These are phyloP conservation scores for Cladophialophora yegresii DNA, from an alignment of 2,329 filamentous ascomycete species.

Conservation along the genomic window DNA sequence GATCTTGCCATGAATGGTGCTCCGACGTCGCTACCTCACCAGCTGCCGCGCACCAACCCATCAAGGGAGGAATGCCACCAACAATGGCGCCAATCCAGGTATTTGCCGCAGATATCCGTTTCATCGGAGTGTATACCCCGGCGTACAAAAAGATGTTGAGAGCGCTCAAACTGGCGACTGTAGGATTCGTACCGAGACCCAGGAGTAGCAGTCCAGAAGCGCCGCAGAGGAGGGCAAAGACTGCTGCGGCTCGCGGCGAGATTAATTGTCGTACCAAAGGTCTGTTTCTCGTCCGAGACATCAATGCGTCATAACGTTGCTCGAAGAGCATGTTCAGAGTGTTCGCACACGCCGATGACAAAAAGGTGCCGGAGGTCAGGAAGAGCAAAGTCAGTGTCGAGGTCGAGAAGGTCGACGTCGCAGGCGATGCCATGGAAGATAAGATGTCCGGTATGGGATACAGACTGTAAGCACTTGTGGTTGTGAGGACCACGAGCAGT, in stretches of 20 bases:
- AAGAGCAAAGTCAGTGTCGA: conserved; percentile 90
- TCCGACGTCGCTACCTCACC: conserved; percentile 75
- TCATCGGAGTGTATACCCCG: conserved; percentile 88
- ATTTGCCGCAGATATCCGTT: conserved; percentile 81
- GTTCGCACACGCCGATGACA: conserved; percentile 90
- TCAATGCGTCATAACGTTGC: conserved; percentile 82
- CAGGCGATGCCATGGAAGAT: conserved; percentile 67
- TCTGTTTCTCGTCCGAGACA: conserved; percentile 88
- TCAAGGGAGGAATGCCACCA: conserved; percentile 88
- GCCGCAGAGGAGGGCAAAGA: conserved; percentile 78
- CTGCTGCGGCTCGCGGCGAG: conserved; percentile 66
- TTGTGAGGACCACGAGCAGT: conserved; percentile 84
- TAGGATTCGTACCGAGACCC: conserved; percentile 91
- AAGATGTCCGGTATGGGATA: conserved; percentile 91
- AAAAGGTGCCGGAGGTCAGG: conserved; percentile 82
- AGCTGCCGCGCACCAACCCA: conserved; percentile 96
- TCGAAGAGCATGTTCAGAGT: conserved; percentile 98
- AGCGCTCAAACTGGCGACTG: conserved; percentile 80
- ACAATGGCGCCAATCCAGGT: conserved; percentile 95
- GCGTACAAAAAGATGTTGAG: conserved; percentile 89
- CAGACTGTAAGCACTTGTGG: conserved; percentile 86
- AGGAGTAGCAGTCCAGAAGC: conserved; percentile 69
- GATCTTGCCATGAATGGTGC: conserved; percentile 73
- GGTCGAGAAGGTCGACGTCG: conserved; percentile 72
- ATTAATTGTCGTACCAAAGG: conserved; percentile 83